Evolutionary conservation across 2,329 filamentous ascomycete species (phyloP), one percentile per base, ranked within the genome.

Genomic region (Neofusicoccum cordaticola): DNA sequence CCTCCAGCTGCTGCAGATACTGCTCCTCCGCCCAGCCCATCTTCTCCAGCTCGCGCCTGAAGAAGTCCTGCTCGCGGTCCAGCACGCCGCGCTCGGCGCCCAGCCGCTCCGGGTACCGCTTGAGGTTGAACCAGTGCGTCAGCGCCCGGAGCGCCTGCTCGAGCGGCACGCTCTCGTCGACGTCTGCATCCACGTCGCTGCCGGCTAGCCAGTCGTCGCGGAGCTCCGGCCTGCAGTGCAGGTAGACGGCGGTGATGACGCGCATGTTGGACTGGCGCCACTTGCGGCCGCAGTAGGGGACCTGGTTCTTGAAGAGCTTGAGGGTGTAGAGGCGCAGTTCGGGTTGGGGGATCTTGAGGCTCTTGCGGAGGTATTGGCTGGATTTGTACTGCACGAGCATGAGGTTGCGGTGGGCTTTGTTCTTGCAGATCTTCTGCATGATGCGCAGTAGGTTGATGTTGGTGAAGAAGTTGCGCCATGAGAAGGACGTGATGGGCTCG

Each of bases 231-330:
- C 93, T 86, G 73, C 94, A 97, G 79, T 97, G 92, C 56, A 99
- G 83, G 77, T 97, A 99, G 1, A 99, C 92, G 3, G 93, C 93
- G 0, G 95, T 99, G 74, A 99, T 99, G 73, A 98, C 93, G 63
- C 94, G 91, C 95, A 99, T 99, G 78, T 99, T 98, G 70, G 88
- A 89, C 80, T 98, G 95, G 13, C 95, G 89, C 95, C 95, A 99
- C 80, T 99, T 99, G 48, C 95, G 89, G 22, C 95, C 94, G 77
- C 94, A 98, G 82, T 97, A 99, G 0, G 95, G 95, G 4, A 99
- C 95, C 78, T 99, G 95, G 66, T 93, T 95, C 79, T 99, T 99
- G 88, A 98, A 98, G 0, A 99, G 85, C 79, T 99, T 99, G 70
- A 99, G 86, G 0, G 95, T 97, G 81, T 98, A 98, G 48, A 97